Conservation (phyloP, 2,329 filamentous ascomycete genomes). For the Periconia digitata region DNA sequence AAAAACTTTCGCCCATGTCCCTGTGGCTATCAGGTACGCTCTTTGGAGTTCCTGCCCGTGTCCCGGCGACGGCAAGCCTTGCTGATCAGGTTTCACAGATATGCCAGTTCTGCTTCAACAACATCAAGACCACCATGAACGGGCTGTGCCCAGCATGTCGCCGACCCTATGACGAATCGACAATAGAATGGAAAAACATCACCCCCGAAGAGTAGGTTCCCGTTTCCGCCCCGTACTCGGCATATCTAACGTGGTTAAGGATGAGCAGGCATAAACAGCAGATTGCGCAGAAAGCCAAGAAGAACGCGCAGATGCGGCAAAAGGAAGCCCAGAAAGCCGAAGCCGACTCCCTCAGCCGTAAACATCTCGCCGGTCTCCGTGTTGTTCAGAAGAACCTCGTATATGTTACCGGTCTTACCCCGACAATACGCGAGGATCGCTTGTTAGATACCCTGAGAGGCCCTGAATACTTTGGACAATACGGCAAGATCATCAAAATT, state of each 20-base stretch:
- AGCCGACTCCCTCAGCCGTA: constrained; percentile 91
- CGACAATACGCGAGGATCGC: constrained; percentile 88
- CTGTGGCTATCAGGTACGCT: constrained; percentile 90
- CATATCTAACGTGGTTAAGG: constrained; percentile 48
- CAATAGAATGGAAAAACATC: constrained; percentile 94
- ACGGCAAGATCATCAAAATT: constrained; percentile 97
- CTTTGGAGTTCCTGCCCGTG: constrained; percentile 18
- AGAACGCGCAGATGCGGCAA: constrained; percentile 84
- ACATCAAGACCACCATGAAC: constrained; percentile 98
- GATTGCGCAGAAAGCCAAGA: constrained; percentile 81
- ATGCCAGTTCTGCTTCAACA: constrained; percentile 99
- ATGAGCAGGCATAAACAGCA: constrained; percentile 75
- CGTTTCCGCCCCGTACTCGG: constrained; percentile 13
- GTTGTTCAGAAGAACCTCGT: constrained; percentile 99
- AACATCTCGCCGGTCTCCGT: constrained; percentile 91
- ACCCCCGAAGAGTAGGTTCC: constrained; percentile 87
- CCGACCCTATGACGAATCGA: constrained; percentile 93
- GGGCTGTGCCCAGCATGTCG: constrained; percentile 96
- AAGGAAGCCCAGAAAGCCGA: constrained; percentile 97
- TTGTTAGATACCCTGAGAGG: constrained; percentile 87
- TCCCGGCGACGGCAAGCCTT: constrained; percentile 8
- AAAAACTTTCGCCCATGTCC: constrained; percentile 96
- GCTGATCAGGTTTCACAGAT: constrained; percentile 57
- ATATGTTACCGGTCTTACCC: constrained; percentile 93
- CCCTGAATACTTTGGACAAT: constrained; percentile 94